phyloP scores from a whole-genome alignment of 2,329 filamentous ascomycete species.

The Acrodontium crateriforme region DNA sequence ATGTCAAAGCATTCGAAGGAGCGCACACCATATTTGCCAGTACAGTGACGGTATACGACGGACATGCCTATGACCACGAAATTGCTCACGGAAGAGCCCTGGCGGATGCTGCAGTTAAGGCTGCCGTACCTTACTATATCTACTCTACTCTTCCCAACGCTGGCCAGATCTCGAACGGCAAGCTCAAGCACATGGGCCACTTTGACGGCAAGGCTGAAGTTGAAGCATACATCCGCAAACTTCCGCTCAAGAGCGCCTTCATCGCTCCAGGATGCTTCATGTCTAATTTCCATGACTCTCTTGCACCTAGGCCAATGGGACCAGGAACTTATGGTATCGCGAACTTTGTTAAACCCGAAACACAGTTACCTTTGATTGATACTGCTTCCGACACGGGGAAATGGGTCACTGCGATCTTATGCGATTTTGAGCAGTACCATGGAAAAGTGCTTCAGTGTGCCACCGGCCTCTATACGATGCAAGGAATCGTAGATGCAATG shows the following conservation, averaged over 20 bases:
- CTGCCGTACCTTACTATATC: conserved; percentile 45
- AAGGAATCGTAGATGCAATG: conserved; percentile 29
- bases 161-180: neutral
- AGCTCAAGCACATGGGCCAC: neutral
- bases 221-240: conserved; percentile 1
- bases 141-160: neutral
- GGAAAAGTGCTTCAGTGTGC: conserved; percentile 33
- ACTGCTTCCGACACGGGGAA: conserved; percentile 1
- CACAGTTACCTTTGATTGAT: conserved; percentile 4
- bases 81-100: conserved; percentile 42
- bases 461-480: conserved; percentile 27
- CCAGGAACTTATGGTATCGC: conserved; percentile 1
- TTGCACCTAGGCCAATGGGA: conserved; percentile 3
- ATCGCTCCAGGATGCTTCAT: conserved; percentile 7
- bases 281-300: conserved; percentile 4
- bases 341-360: conserved; percentile 1
- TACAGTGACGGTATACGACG: conserved; percentile 16
- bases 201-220: conserved; percentile 1
- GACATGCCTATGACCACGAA: conserved; percentile 21
- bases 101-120: conserved; percentile 41
- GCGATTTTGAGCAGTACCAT: conserved; percentile 24
- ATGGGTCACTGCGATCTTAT: conserved; percentile 18
- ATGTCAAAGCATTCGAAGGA: conserved; percentile 29
- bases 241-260: conserved; percentile 4
- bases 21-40: conserved; percentile 34